A percentile compares a stretch with the other conserved stretches of the same genome.
phyloP scores from a whole-genome alignment of 176 grass and related monocot species.

The Tuctoria greenei region DNA sequence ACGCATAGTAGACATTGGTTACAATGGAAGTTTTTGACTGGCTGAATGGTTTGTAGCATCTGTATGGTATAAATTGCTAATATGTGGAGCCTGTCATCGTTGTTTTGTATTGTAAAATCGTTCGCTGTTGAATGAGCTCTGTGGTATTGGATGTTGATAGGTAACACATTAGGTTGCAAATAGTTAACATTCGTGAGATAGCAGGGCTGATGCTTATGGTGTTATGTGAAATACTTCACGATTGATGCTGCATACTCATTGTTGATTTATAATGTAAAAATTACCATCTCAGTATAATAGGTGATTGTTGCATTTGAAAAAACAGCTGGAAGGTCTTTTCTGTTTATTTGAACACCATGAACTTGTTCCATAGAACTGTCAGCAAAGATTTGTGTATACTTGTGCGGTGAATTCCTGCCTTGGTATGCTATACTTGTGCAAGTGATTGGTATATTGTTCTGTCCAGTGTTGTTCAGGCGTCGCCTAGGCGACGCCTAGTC shows the following conservation, averaged over 20 bases:
- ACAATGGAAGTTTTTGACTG: neutral
- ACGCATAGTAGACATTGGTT: neutral
- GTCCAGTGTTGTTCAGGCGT: no score
- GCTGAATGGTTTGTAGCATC: neutral
- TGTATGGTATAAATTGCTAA: neutral
- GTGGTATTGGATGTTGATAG: neutral
- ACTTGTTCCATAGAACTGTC: constrained; percentile 1
- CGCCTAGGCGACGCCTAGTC: no score
- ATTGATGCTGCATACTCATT: neutral
- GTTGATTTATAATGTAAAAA: neutral
- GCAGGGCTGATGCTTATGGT: neutral
- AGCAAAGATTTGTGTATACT: neutral
- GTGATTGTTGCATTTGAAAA: constrained; percentile 8
- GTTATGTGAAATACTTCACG: constrained; percentile 2
- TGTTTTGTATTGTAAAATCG: constrained; percentile 6
- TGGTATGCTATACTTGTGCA: neutral
- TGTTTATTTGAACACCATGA: neutral
- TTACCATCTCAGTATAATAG: neutral
- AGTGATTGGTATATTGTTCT: neutral
- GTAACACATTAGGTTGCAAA: neutral
- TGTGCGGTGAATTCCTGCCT: neutral
- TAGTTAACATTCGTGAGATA: neutral
- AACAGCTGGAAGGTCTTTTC: neutral
- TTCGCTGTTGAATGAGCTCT: neutral
- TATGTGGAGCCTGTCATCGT: neutral